A percentile compares a stretch with the other conserved stretches of the same genome.
Conservation (phyloP, 371 early-diverging fungal genomes). For the Chytridium lagenaria region DNA sequence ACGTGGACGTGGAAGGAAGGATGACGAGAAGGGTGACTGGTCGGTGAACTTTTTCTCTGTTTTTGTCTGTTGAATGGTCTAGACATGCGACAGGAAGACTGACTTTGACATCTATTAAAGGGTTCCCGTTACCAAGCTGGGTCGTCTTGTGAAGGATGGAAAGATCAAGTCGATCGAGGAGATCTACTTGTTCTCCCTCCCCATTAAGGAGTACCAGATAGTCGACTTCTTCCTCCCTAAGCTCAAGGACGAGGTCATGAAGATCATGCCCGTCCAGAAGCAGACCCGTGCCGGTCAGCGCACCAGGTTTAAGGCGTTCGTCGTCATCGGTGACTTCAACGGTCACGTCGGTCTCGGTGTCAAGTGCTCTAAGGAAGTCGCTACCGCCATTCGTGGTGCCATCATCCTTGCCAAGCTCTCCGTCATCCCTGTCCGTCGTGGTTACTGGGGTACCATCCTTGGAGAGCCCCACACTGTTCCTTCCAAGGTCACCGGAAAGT, state of each 20-base stretch:
- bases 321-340: constrained; percentile 97
- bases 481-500: constrained; percentile 98
- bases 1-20: constrained; percentile 79
- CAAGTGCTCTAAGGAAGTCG: constrained; percentile 99
- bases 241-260: constrained; percentile 99
- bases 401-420: constrained; percentile 98
- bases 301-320: constrained; percentile 99
- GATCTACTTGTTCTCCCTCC: constrained; percentile 97
- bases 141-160: constrained; percentile 94
- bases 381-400: constrained; percentile 98
- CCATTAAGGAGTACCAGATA: constrained; percentile 99
- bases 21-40: constrained; percentile 86
- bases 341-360: constrained; percentile 99
- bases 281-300: constrained; percentile 99
- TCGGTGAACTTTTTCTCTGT: constrained; percentile 36
- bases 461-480: constrained; percentile 99
- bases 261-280: constrained; percentile 99
- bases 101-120: constrained; percentile 11
- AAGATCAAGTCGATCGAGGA: constrained; percentile 94
- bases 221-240: constrained; percentile 96
- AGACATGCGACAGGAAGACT: not conserved
- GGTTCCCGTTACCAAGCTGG: constrained; percentile 96
- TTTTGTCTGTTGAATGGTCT: not conserved
- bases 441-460: constrained; percentile 98
- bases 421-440: constrained; percentile 98